Evolutionary conservation across 2,329 filamentous ascomycete species (phyloP), one percentile per base, ranked within the genome.

Genomic region (Arachnopeziza araneosa): DNA sequence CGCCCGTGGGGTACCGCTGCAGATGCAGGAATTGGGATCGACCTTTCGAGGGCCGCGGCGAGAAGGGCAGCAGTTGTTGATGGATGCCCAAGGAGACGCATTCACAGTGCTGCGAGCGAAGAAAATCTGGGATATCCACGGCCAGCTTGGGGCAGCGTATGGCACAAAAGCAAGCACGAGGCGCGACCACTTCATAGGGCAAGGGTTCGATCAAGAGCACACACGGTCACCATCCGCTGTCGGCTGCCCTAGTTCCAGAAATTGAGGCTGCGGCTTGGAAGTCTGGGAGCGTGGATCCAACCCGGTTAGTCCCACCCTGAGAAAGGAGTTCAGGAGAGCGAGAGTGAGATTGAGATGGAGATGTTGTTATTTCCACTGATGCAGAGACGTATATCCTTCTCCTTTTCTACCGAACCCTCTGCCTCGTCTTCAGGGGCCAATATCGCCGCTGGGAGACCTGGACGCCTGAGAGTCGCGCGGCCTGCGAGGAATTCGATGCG

Each of bases 181-280:
- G 62, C 54, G 55, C 55, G 55, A 53, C 54, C 56, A 55, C 50
- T 54, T 62, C 62, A 60, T 64, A 58, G 60, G 60, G 55, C 60
- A 64, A 56, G 53, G 57, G 23, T 55, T 48, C 58, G 44, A 48
- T 48, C 58, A 51, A 48, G 30, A 50, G 24, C 50, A 49, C 32
- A 23, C 54, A 54, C 54, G 52, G 55, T 48, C 21, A 19, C 12
- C 52, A 19, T 22, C 52, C 24, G 48, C 57, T 50, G 32, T 23
- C 49, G 49, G 48, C 36, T 44, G 36, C 6, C 36, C 36, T 44
- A 19, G 36, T 44, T 44, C 36, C 36, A 44, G 36, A 44, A 44
- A 44, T 44, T 44, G 36, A 44, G 36, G 36, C 36, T 44, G 36
- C 36, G 36, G 36, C 36, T 44, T 14, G 36, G 17, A 44, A 44